Evolutionary conservation across 768 basidiomycete species (phyloP), one percentile per base, ranked within the genome.

Genomic region (Kwoniella sp.): DNA sequence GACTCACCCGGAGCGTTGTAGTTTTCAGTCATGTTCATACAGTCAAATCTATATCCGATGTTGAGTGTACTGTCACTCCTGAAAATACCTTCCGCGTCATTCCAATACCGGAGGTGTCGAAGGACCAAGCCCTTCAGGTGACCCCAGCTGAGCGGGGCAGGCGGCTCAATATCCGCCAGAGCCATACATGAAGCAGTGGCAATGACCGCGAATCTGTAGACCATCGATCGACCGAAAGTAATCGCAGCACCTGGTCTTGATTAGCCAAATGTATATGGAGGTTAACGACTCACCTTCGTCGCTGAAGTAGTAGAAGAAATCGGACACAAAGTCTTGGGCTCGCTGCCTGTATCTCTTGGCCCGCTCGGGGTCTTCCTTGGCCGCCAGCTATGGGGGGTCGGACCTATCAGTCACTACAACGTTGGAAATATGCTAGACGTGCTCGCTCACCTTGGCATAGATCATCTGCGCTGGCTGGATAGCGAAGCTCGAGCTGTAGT

Each of bases 141-240:
- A 3, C 89, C 89, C 88, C 88, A 90, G 7, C 66, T 61, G 37
- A 90, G 81, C 2, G 89, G 89, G 0, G 86, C 86, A 29, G 88
- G 87, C 26, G 86, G 86, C 15, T 86, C 85, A 26, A 89, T 84
- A 70, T 89, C 86, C 1, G 89, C 89, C 70, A 89, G 88, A 0
- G 88, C 88, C 34, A 90, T 74, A 3, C 88, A 88, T 12, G 88
- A 87, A 86, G 89, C 90, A 79, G 90, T 89, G 4, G 89, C 87
- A 15, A 89, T 87, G 69, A 88, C 89, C n/a, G 89, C 89, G 74
- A 89, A 90, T 50, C 90, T 85, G 74, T 90, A 90, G 3, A 87
- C 88, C 82, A 90, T 83, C 67, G 88, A 89, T 56, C 90, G 81
- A 8, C 89, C 90, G 70, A 90, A 91, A 0, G 89, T 87, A 68